A percentile compares a stretch with the other conserved stretches of the same genome.
Evolutionary conservation across 495 filamentous ascomycete genomes (phyloP).

Genomic region (Neurospora tetraspora): DNA sequence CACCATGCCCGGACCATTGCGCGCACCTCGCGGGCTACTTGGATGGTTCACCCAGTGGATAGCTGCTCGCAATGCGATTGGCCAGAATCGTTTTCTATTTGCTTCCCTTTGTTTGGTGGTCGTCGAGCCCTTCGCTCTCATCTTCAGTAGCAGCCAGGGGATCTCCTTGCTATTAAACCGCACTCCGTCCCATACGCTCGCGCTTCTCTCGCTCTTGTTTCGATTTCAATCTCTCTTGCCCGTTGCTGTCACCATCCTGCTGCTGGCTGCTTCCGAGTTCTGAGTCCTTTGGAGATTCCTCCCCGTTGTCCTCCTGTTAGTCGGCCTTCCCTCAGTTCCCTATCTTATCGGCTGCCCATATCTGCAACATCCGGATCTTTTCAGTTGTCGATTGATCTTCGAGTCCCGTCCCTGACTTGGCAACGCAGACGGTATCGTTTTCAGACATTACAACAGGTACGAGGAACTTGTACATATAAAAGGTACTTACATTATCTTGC

Average conservation of each 20-base stretch:
- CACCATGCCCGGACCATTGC: not conserved
- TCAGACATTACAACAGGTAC: not conserved
- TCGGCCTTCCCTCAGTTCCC: not conserved
- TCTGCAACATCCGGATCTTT: not conserved
- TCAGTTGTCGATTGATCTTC: not conserved
- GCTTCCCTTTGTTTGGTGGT: constrained; percentile 2
- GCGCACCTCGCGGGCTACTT: not conserved
- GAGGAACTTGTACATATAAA: not conserved
- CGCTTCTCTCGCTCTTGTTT: not conserved
- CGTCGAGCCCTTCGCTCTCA: not conserved
- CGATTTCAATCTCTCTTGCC: not conserved
- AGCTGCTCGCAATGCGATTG: not conserved
- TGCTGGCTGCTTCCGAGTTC: not conserved
- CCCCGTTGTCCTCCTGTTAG: not conserved
- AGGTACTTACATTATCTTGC: not conserved
- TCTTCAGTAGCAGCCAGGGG: not conserved
- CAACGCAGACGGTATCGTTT: not conserved
- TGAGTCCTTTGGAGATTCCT: not conserved
- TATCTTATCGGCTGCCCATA: not conserved
- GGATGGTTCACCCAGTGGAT: not conserved
- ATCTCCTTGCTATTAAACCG: not conserved
- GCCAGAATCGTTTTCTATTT: not conserved
- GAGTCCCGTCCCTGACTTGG: not conserved
- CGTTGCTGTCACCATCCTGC: not conserved
- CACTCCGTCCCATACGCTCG: not conserved